These are phyloP conservation scores for Leucaena leucocephala DNA, from an alignment of 306 rosid species.

Conservation along the genomic window DNA sequence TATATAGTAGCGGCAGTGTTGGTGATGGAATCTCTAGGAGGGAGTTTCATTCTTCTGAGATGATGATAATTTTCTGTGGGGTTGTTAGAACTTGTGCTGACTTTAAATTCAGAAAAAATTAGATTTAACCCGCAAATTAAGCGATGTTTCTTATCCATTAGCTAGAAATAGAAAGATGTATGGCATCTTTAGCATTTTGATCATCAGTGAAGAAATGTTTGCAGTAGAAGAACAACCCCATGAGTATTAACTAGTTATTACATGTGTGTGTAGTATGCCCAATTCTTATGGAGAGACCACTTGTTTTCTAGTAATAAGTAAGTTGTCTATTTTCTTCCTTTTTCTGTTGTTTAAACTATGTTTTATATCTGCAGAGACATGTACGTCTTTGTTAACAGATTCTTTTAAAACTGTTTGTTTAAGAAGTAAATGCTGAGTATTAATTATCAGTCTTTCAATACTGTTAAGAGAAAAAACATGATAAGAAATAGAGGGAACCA, in stretches of 20 bases:
- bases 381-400: neutral
- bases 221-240: constrained; percentile 39
- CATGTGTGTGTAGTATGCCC: constrained; percentile 6
- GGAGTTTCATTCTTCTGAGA: constrained; percentile 26
- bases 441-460: neutral
- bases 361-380: too few relatives aligned
- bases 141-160: constrained; percentile 13
- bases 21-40: neutral
- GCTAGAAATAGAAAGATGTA: constrained; percentile 28
- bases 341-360: neutral
- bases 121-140: constrained; percentile 28
- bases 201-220: constrained; percentile 56
- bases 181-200: constrained; percentile 25
- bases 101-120: constrained; percentile 27
- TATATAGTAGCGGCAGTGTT: neutral
- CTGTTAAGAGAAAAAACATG: neutral
- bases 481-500: neutral
- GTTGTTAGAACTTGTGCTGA: constrained; percentile 38
- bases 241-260: constrained; percentile 33
- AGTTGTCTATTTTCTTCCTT: neutral
- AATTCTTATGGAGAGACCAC: constrained; percentile 16
- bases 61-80: constrained; percentile 26
- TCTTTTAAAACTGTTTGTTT: neutral
- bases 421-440: neutral
- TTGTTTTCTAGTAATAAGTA: neutral